Evolutionary conservation across 2,329 filamentous ascomycete genomes (phyloP), one percentile per base, ranked within the genome.

Genomic region (Leptographium radiaticola): DNA sequence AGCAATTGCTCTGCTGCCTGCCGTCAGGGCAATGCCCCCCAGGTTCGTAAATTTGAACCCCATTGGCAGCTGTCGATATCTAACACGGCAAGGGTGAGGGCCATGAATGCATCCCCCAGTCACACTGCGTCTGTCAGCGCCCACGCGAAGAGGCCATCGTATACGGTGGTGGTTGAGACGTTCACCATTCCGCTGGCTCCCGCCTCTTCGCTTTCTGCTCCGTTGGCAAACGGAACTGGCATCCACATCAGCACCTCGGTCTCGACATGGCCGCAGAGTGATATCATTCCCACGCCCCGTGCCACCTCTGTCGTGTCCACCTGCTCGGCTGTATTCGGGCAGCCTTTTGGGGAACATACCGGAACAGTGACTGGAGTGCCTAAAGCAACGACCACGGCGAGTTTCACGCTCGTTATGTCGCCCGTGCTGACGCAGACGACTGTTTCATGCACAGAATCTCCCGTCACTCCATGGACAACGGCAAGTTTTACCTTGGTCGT

Each of bases 91-190:
- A 31, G 31, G 36, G 31, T 13, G 12, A 42, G 15, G 39, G 8
- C 15, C 43, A 45, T 18, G n/a, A 18, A 34, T 34, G 10, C 12
- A 6, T 30, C 36, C 6, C 10, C 10, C 15, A 48, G 34, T 25
- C 25, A 25, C n/a, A 15, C 16, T 3, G 11, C 16, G n/a, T 9
- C 10, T 33, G 33, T 33, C 25, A 13, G 12, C 9, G 16, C 6
- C 20, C n/a, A 4, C 33, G 13, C n/a, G 25, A 2, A 13, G 20
- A 11, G 6, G 2, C 30, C 20, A 12, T 15, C 33, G 7, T 55
- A 49, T 39, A 58, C 57, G 3, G 55, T 56, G 1, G 42, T 59
- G 11, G 49, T 55, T 1, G 56, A 56, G 20, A 59, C 55, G 0
- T 58, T 59, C n/a, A 60, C 59, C 5, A 39, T 57, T 1, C 49